phyloP scores from a whole-genome alignment of 805 yeast species.

The Zygosaccharomyces pseudorouxii region DNA sequence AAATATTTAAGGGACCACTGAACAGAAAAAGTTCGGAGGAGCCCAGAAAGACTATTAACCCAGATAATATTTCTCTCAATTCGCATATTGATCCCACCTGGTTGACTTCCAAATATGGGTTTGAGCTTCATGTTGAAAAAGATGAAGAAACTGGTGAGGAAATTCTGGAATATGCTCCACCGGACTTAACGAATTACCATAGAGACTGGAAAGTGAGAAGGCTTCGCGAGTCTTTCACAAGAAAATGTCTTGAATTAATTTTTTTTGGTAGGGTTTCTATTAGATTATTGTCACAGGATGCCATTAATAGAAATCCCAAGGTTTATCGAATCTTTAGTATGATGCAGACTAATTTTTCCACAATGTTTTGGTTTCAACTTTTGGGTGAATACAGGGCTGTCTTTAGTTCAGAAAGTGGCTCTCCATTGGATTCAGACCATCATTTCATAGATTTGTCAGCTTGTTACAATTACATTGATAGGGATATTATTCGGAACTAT shows the following conservation, averaged over 20 bases:
- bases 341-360: slow-evolving; percentile 26
- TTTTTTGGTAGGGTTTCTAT: slow-evolving; percentile 40
- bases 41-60: slow-evolving; percentile 51
- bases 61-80: slow-evolving; percentile 48
- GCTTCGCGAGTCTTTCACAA: slow-evolving; percentile 46
- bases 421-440: slow-evolving; percentile 25
- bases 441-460: slow-evolving; percentile 46
- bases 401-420: slow-evolving; percentile 17
- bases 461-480: slow-evolving; percentile 46
- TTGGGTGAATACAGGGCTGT: slow-evolving; percentile 32
- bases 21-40: slow-evolving; percentile 38
- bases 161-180: slow-evolving; percentile 42
- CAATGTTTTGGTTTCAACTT: slow-evolving; percentile 29
- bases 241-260: slow-evolving; percentile 52
- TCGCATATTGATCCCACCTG: slow-evolving; percentile 54
- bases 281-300: slow-evolving; percentile 13
- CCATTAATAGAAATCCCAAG: slow-evolving; percentile 10
- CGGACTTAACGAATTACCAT: slow-evolving; percentile 37
- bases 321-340: slow-evolving; percentile 28
- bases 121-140: slow-evolving; percentile 33
- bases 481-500: slow-evolving; percentile 45
- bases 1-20: slow-evolving; percentile 66
- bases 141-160: slow-evolving; percentile 26
- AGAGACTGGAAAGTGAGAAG: slow-evolving; percentile 33
- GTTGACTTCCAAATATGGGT: slow-evolving; percentile 45